A percentile compares a stretch with the other conserved stretches of the same genome.
phyloP scores from a whole-genome alignment of 2,329 filamentous ascomycete genomes.

The Stemphylium lycopersici region DNA sequence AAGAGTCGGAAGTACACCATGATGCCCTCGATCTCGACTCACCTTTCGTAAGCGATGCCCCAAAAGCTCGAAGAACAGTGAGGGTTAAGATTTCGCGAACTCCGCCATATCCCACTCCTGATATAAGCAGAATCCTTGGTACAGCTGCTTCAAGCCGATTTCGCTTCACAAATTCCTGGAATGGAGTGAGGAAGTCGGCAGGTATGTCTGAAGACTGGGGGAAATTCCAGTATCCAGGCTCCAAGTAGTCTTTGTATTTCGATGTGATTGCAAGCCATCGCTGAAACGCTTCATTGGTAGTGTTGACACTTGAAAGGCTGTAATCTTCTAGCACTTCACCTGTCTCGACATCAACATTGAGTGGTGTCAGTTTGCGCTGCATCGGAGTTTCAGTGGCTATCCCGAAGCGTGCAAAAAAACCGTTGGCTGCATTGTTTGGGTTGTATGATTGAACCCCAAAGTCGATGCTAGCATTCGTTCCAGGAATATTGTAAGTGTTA shows the following conservation, averaged over 20 bases:
- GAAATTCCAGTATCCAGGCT: conserved; percentile 34
- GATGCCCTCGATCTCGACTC: background rate
- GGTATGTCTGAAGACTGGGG: conserved; percentile 50
- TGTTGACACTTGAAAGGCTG: conserved; percentile 18
- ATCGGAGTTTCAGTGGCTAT: conserved; percentile 29
- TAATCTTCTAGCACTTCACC: conserved; percentile 26
- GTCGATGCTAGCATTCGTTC: conserved; percentile 43
- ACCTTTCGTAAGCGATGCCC: conserved; percentile 21
- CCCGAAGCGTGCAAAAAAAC: conserved; percentile 56
- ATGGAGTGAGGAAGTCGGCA: conserved; percentile 56
- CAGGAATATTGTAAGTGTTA: conserved; percentile 53
- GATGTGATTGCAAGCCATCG: conserved; percentile 24
- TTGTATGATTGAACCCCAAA: conserved; percentile 50
- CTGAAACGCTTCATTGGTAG: conserved; percentile 23
- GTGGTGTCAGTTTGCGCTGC: conserved; percentile 13
- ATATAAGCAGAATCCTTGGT: conserved; percentile 25
- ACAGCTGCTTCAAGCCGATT: conserved; percentile 38
- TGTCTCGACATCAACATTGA: conserved; percentile 43
- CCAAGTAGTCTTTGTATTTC: conserved; percentile 24
- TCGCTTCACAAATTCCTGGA: conserved; percentile 57
- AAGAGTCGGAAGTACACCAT: too few relatives aligned
- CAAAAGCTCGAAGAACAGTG: conserved; percentile 28
- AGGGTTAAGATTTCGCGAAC: conserved; percentile 23
- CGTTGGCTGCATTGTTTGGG: conserved; percentile 49
- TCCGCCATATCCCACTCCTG: conserved; percentile 27